Base-by-base conservation (phyloP, 352 stramenopile genomes). In the Phytophthora uliginosa region DNA sequence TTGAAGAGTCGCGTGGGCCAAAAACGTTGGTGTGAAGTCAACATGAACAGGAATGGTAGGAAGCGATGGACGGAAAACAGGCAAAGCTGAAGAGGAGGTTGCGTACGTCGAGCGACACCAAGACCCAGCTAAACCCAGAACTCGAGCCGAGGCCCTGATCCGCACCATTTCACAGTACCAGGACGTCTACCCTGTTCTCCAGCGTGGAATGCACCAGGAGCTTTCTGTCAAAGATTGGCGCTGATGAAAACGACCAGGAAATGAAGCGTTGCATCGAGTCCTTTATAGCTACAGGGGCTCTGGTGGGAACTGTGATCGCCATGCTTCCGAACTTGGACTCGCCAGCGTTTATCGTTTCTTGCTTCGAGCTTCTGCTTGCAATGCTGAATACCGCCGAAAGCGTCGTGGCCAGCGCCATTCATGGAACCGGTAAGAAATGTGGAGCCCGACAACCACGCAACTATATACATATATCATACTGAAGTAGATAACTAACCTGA, bases 121-220 rank as follows among this genome's bases (percentile, higher is more conserved):
- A 17, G 64, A 60, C 4, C 28, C 22, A 45, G 55, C 66, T 13
- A 60, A 73, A 40, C 53, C 77, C 8, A 75, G 70, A 42, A 42
- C 66, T 17, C 63, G 71, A 36, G 56, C 79, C 13, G 71, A 66
- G 2, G 62, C 78, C 0, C 62, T 89, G 48, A 45, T 84, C 48
- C 70, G 74, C 12, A 54, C 79, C 1, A 63, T 86, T 40, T 71
- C 38, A 40, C 69, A 70, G 40, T 83, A 81, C 59, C 61, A 78
- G 28, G 66, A 78, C 28, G 73, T 84, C 2, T 77, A 74, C 42
- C 50, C 78, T 12, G 68, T 83, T 50, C 38, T 82, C 7, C 38
- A 70, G 18, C 70, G 64, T 31, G 74, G 63, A 1, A 48, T 88
- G 10, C 52, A 54, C 7, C 56, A 63, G 38, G 63, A 73, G 28